These are phyloP conservation scores for Capsella bursapastoris DNA, from an alignment of 345 rosid species.

Conservation along the genomic window DNA sequence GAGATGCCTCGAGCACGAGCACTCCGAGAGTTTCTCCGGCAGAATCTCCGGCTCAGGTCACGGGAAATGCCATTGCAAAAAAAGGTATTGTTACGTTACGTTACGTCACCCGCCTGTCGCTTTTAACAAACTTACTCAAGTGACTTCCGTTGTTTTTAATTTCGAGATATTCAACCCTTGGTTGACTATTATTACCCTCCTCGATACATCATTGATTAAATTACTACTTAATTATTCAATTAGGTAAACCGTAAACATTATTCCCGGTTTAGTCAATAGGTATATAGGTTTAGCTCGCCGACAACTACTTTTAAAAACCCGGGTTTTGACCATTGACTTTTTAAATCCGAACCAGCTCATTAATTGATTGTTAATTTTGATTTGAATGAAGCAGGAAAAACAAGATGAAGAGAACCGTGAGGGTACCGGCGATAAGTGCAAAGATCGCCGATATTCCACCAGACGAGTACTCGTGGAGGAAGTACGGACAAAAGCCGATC, in stretches of 20 bases:
- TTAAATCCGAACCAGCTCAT: neutral
- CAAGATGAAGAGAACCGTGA: slow-evolving; percentile 68
- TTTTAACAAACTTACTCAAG: slow-evolving; percentile 34
- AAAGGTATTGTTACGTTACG: slow-evolving; percentile 59
- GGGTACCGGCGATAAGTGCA: slow-evolving; percentile 88
- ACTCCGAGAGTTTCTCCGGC: slow-evolving; percentile 61
- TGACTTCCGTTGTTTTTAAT: slow-evolving; percentile 24
- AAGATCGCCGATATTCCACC: slow-evolving; percentile 95
- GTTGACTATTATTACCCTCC: slow-evolving; percentile 35
- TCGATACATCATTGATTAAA: neutral
- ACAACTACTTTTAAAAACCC: neutral
- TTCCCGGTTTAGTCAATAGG: slow-evolving; percentile 17
- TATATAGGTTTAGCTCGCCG: neutral
- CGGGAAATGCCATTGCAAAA: slow-evolving; percentile 90
- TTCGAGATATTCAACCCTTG: slow-evolving; percentile 8
- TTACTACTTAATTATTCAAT: neutral
- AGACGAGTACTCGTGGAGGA: slow-evolving; percentile 94
- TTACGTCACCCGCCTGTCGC: slow-evolving; percentile 26
- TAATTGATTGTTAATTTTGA: neutral
- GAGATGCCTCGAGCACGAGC: slow-evolving; percentile 71
- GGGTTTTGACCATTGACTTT: slow-evolving; percentile 18
- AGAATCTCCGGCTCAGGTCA: slow-evolving; percentile 62
- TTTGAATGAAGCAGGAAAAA: slow-evolving; percentile 58
- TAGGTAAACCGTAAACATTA: neutral
- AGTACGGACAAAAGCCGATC: slow-evolving; percentile 97